Conservation (phyloP, 202 grass and related monocot species). For the Eragrostis tef region DNA sequence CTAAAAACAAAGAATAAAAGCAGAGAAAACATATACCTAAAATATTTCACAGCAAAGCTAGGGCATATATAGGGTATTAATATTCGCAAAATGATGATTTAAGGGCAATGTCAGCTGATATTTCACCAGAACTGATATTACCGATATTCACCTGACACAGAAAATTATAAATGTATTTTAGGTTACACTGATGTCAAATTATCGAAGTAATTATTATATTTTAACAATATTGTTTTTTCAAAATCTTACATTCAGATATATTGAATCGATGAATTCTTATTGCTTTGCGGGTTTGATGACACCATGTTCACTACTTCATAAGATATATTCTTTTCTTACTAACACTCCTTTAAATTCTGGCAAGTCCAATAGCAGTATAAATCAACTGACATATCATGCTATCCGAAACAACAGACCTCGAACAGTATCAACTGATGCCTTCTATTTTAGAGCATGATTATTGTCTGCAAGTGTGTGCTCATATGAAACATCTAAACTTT, state of each 20-base stretch:
- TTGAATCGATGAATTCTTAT: not conserved
- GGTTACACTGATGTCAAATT: not conserved
- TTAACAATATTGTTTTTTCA: not conserved
- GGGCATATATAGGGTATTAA: not conserved
- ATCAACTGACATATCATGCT: not conserved
- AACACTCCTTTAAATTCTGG: not conserved
- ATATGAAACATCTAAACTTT: not conserved
- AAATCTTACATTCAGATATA: conserved; percentile 6
- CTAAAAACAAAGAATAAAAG: not conserved
- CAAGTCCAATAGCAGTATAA: not conserved
- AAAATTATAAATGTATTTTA: not conserved
- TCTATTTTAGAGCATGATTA: not conserved
- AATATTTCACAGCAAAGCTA: not conserved
- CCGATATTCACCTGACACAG: not conserved
- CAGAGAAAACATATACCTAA: not conserved
- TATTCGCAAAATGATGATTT: not conserved
- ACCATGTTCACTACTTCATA: not conserved
- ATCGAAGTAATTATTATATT: not conserved
- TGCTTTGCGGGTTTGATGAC: not conserved
- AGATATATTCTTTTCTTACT: not conserved
- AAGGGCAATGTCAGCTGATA: not conserved
- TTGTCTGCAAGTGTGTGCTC: not conserved
- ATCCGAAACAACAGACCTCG: not conserved
- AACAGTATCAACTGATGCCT: not conserved
- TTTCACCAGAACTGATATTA: not conserved